phyloP scores from a whole-genome alignment of 257 asterid species.

The Gardenia jasminoides region DNA sequence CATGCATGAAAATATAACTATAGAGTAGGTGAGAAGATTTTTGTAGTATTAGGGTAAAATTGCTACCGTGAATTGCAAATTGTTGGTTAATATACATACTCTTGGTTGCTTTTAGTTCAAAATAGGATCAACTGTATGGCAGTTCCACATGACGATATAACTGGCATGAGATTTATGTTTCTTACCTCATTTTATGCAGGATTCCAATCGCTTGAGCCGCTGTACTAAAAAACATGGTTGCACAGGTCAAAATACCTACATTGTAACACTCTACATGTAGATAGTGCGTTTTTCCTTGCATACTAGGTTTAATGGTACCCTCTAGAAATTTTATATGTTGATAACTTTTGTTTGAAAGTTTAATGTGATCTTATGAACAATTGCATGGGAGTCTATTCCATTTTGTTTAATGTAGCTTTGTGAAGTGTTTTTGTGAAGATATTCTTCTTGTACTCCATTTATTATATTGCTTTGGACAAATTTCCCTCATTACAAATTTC shows the following conservation, averaged over 20 bases:
- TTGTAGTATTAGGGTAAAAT: background rate
- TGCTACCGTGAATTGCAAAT: background rate
- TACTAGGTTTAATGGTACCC: background rate
- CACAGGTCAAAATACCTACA: slow-evolving; percentile 58
- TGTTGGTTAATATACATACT: background rate
- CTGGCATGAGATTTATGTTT: slow-evolving; percentile 6
- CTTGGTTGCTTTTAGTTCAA: background rate
- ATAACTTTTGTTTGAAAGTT: no score
- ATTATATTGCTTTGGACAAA: background rate
- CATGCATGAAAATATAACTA: background rate
- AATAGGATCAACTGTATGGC: background rate
- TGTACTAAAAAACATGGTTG: slow-evolving; percentile 79
- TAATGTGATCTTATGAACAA: no score
- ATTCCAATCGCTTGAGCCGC: slow-evolving; percentile 61
- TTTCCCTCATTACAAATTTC: background rate
- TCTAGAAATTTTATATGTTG: background rate
- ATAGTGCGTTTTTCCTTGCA: background rate
- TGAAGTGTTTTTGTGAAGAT: background rate
- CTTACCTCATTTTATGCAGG: slow-evolving; percentile 47
- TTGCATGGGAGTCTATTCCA: background rate
- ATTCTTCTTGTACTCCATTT: background rate
- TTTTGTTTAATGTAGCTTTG: background rate
- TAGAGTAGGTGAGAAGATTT: no score
- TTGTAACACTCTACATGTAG: background rate
- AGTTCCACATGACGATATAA: background rate